Evolutionary conservation across 2,329 filamentous ascomycete genomes (phyloP).

Genomic region (Daldinia sp.): DNA sequence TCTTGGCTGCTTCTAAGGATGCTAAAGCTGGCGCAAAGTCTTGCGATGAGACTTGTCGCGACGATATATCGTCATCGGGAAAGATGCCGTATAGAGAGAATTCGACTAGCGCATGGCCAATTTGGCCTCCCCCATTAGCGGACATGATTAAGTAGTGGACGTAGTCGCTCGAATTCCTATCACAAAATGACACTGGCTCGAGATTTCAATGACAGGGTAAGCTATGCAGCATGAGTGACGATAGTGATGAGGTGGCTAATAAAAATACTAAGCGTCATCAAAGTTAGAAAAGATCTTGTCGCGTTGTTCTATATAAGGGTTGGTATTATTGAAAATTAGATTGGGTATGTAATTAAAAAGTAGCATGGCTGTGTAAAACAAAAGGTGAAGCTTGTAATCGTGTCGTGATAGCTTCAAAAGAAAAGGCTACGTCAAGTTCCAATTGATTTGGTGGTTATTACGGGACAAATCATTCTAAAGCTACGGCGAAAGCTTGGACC

Average conservation of each 20-base stretch:
- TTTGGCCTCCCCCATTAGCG: slow-evolving; percentile 44
- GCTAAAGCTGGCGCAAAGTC: slow-evolving; percentile 58
- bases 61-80: slow-evolving; percentile 61
- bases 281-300: not conserved
- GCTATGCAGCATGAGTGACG: slow-evolving; percentile 9
- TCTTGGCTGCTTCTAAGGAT: slow-evolving; percentile 58
- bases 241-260: not conserved
- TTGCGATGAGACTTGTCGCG: slow-evolving; percentile 51
- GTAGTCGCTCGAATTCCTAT: not conserved
- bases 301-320: slow-evolving; percentile 9
- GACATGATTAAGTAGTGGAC: slow-evolving; percentile 44
- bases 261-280: slow-evolving; percentile 11
- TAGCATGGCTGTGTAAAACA: slow-evolving; percentile 6
- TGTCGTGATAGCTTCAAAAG: slow-evolving; percentile 39
- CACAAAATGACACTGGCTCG: not conserved
- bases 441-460: not conserved
- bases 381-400: slow-evolving; percentile 13
- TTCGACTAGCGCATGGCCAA: slow-evolving; percentile 72
- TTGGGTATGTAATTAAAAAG: slow-evolving; percentile 1
- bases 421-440: slow-evolving; percentile 9
- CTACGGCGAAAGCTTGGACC: slow-evolving; percentile 28
- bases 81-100: slow-evolving; percentile 66
- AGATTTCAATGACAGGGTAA: slow-evolving; percentile 5
- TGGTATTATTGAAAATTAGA: slow-evolving; percentile 1
- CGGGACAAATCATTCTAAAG: slow-evolving; percentile 27